These are phyloP conservation scores for Euphorbia celastroides DNA, from an alignment of 441 rosid genomes.

Conservation along the genomic window DNA sequence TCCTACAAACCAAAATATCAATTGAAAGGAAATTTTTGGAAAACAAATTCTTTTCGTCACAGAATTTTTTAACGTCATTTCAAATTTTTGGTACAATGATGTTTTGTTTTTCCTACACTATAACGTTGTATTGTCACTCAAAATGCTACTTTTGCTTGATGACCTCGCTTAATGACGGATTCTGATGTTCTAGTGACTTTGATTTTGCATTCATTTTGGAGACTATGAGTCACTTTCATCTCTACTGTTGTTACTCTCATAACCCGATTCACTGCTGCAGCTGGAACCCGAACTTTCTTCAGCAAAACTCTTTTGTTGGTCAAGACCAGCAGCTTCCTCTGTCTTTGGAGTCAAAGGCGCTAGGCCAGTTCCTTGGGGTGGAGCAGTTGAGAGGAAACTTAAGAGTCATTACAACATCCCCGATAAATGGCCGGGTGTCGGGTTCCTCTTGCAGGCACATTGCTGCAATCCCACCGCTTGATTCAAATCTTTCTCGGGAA, in stretches of 20 bases:
- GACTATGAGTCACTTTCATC: no score
- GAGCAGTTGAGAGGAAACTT: slow-evolving; percentile 49
- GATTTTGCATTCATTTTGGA: no score
- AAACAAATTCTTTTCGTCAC: no score
- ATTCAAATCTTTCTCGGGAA: slow-evolving; percentile 70
- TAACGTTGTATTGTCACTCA: slow-evolving; percentile 13
- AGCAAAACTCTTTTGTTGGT: slow-evolving; percentile 2
- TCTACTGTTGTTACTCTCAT: slow-evolving; percentile 16
- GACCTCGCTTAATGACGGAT: background rate
- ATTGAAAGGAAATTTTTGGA: no score
- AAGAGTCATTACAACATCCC: slow-evolving; percentile 74
- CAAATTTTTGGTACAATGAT: no score
- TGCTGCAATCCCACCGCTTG: slow-evolving; percentile 94
- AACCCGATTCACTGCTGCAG: slow-evolving; percentile 9
- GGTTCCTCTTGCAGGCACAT: slow-evolving; percentile 95
- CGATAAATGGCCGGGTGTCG: slow-evolving; percentile 74
- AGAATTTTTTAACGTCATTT: no score
- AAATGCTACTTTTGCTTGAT: background rate
- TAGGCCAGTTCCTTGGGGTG: slow-evolving; percentile 12
- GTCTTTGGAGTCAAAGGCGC: slow-evolving; percentile 25
- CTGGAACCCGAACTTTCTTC: slow-evolving; percentile 20
- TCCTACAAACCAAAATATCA: no score
- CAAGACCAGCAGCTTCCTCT: slow-evolving; percentile 8
- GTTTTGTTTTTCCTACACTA: background rate
- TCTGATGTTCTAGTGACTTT: background rate